Base-by-base conservation (phyloP, 805 yeast species). In the Spencermartinsiella europaea region DNA sequence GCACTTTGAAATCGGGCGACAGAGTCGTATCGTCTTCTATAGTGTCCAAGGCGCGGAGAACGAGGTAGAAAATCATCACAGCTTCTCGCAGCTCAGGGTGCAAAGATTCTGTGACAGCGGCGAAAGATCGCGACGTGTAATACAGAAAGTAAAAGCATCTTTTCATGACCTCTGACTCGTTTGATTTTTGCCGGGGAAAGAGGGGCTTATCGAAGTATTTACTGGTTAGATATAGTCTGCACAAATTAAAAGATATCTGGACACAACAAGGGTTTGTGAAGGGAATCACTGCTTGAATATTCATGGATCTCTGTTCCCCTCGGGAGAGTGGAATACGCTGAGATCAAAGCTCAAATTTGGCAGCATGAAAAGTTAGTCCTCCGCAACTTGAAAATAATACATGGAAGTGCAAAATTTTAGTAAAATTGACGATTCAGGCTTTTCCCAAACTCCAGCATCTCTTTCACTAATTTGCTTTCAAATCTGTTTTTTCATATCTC, bases 1-100 rank as follows among this genome's bases (percentile, higher is more conserved):
- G 89, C 21, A 89, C 69, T 68, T 93, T 93, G 49, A 79, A 57
- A 17, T 73, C 71, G 3, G 85, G 81, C 51, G 79, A 83, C 48
- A 93, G 69, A 5, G 93, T 77, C 95, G 89, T 89, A 65, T 93
- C 98, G 65, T 93, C 99, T 65, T 93, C 99, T 46, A 93, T 76
- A 1, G 99, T 93, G 62, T 93, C 99, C 58, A 93, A 76, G 1
- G 95, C 99, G 50, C 99, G 77, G 53, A 93, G 70, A 19, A 89
- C 75, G 46, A 93, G 67, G 66, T 93, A 93, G 67, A 93, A 93
- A 4, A 93, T 49, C 89, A 81, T 81, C 51, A 69, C 76, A 0
- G 84, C 85, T 53, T 80, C 80, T 54, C 95, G 77, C 53, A 93
- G 71, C 59, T 89, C 96, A 0, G 97, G 97, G 62, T 88, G 83